Evolutionary conservation across 768 basidiomycete species (phyloP).

Genomic region (Boletellus sp.): DNA sequence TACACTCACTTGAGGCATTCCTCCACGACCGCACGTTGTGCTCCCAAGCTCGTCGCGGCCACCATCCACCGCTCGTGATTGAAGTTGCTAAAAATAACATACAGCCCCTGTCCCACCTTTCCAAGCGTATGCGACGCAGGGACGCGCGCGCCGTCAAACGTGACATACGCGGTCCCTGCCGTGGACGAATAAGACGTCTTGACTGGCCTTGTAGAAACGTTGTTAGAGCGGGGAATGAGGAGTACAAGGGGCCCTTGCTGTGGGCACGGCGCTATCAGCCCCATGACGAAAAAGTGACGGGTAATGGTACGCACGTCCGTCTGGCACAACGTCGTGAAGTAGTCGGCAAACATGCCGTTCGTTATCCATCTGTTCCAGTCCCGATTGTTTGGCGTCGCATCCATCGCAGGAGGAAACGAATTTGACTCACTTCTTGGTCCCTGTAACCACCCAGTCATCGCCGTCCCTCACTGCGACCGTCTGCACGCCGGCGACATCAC

Average conservation of each 20-base stretch:
- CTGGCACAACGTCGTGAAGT: conserved; percentile 75
- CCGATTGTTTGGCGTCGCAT: not conserved
- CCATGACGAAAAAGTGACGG: not conserved
- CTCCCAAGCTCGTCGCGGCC: conserved; percentile 60
- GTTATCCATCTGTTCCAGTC: conserved; percentile 71
- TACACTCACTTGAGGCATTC: conserved; percentile 75
- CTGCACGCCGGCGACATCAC: conserved; percentile 79
- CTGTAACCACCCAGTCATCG: conserved; percentile 82
- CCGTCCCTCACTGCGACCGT: conserved; percentile 86
- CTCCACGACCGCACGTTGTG: conserved; percentile 80
- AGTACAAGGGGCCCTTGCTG: conserved; percentile 74
- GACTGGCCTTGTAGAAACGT: conserved; percentile 80
- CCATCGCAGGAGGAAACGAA: not conserved
- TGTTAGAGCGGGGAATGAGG: conserved; percentile 66
- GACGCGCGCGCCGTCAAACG: conserved; percentile 77
- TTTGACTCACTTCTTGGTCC: conserved; percentile 78
- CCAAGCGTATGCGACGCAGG: conserved; percentile 89
- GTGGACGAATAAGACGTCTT: conserved; percentile 91
- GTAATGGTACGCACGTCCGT: conserved; percentile 48
- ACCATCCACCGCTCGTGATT: conserved; percentile 94
- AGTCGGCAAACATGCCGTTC: conserved; percentile 82
- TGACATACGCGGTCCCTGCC: conserved; percentile 87
- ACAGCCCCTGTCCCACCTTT: conserved; percentile 76
- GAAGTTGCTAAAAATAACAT: conserved; percentile 80
- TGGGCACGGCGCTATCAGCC: conserved; percentile 3